Evolutionary conservation across 345 rosid genomes (phyloP).

Genomic region (Bruguiera sexangula): DNA sequence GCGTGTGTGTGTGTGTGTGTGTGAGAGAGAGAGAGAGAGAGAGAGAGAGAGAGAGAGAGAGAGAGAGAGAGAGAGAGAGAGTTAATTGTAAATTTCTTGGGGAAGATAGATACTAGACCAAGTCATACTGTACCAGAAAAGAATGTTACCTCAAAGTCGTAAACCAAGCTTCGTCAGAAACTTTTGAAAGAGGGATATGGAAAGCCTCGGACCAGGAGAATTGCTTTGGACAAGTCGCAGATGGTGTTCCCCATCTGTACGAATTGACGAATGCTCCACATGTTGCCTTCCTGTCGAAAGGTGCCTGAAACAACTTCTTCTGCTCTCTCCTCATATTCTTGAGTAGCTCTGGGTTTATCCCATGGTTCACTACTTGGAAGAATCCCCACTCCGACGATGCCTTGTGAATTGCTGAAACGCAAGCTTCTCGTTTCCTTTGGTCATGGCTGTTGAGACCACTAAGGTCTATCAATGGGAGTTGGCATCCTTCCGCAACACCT

Average conservation of each 20-base stretch:
- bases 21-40: too few species aligned
- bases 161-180: constrained; percentile 39
- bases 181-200: constrained; percentile 52
- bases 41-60: too few species aligned
- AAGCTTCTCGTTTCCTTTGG: constrained; percentile 22
- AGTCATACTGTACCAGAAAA: not conserved
- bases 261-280: constrained; percentile 48
- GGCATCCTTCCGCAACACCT: constrained; percentile 31
- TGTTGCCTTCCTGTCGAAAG: constrained; percentile 41
- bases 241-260: constrained; percentile 59
- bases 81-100: too few species aligned
- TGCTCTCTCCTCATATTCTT: constrained; percentile 50
- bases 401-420: constrained; percentile 38
- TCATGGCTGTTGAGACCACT: constrained; percentile 21
- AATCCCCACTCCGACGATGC: constrained; percentile 69
- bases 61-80: not conserved
- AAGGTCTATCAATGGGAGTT: constrained; percentile 62
- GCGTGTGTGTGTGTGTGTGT: too few species aligned
- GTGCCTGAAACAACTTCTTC: constrained; percentile 37
- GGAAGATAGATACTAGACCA: too few species aligned
- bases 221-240: constrained; percentile 44
- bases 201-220: constrained; percentile 75
- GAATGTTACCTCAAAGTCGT: constrained; percentile 39
- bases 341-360: constrained; percentile 40
- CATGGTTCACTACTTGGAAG: constrained; percentile 68